Evolutionary conservation across 176 grass and related monocot species (phyloP).

Genomic region (Lolium multiflorum): DNA sequence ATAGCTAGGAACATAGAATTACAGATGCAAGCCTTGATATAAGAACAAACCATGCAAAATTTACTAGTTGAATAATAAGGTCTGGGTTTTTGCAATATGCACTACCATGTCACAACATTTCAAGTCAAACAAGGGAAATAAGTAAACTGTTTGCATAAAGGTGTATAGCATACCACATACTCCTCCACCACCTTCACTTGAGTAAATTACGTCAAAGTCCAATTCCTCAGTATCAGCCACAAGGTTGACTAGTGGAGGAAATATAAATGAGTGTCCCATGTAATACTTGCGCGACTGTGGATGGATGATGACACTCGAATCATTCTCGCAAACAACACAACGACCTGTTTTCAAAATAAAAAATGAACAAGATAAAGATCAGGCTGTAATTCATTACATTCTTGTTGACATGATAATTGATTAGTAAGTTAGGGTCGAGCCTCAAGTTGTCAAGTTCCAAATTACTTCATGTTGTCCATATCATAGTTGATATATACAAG

Average conservation of each 20-base stretch:
- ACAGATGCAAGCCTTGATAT: neutral
- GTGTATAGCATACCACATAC: neutral
- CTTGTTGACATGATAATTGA: neutral
- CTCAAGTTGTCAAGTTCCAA: neutral
- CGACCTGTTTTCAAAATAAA: neutral
- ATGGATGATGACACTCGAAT: neutral
- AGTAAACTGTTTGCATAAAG: neutral
- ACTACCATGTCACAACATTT: neutral
- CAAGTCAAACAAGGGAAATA: neutral
- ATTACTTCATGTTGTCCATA: neutral
- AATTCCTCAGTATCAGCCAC: neutral
- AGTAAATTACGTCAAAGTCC: conserved; percentile 2
- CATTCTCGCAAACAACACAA: neutral
- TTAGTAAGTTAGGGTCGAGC: neutral
- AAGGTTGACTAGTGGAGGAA: neutral
- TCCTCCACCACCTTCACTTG: neutral
- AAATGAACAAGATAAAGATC: neutral
- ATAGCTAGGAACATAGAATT: neutral
- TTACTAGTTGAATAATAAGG: neutral
- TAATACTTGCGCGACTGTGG: neutral
- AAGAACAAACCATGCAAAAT: neutral
- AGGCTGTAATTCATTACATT: neutral
- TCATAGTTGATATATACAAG: neutral
- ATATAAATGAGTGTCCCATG: neutral
- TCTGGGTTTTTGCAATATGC: neutral